Evolutionary conservation across 2,329 filamentous ascomycete genomes (phyloP), one percentile per base, ranked within the genome.

Genomic region (Aureobasidium lini): DNA sequence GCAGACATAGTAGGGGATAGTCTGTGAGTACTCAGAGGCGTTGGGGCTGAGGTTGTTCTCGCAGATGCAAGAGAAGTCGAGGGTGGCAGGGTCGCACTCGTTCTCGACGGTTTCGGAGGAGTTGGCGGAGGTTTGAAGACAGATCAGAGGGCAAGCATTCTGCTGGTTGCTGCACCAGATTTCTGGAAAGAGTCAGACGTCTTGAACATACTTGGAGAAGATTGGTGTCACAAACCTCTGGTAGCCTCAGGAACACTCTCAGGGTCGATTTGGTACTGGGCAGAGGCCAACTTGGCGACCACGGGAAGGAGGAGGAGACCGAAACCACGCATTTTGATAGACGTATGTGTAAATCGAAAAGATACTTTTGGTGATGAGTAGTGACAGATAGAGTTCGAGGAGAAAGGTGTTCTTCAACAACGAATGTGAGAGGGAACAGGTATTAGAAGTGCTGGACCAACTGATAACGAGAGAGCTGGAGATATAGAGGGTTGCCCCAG

Each of bases 1-100:
- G 81, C 89, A 94, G 66, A 85, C 80, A 75, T 85, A 89, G 80
- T 84, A 93, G 36, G 89, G 89, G 29, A 94, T 78, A 1, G 89
- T 92, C 66, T 90, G 80, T 18, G 85, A 86, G 80, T 87, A 94
- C 73, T 92, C 81, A 68, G 86, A 84, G 50, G 89, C 75, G 74
- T 92, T 91, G 65, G 89, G 89, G 56, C 81, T 75, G 62, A 80
- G 71, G 70, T 83, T 81, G 69, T 87, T 79, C 63, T 80, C 79
- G 77, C 89, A 94, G 66, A 90, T 77, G 72, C 89, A 94, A 63
- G 79, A 77, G 74, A 87, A 93, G n/a, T 76, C 79, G 52, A 93
- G 79, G 18, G 77, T 75, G 39, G 87, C 84, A 52, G 86, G 67
- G 69, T 90, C 80, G 71, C 88, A 93, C 7, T 78, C 78, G 75